These are phyloP conservation scores for Puccinellia tenuiflora DNA, from an alignment of 176 grass and related monocot species.

Conservation along the genomic window DNA sequence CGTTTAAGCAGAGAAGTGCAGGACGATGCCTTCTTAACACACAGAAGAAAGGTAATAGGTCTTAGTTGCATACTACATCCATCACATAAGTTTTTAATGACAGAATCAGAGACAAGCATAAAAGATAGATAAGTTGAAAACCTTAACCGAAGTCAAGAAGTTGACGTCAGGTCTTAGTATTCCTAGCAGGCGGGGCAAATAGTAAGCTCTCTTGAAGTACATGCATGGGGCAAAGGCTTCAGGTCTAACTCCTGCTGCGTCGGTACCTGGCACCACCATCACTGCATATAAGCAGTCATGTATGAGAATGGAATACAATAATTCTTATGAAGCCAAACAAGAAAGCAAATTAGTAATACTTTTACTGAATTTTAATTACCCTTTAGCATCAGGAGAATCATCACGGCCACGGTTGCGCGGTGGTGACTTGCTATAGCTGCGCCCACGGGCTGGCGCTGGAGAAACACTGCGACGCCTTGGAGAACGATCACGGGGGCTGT, in stretches of 20 bases:
- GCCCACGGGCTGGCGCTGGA: constrained; percentile 53
- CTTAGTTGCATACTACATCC: constrained; percentile 69
- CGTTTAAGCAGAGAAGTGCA: constrained; percentile 83
- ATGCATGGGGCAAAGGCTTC: constrained; percentile 4
- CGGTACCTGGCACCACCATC: constrained; percentile 36
- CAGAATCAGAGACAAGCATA: constrained; percentile 32
- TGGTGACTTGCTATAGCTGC: constrained; percentile 77
- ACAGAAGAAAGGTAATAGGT: constrained; percentile 71
- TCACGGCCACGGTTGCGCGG: constrained; percentile 13
- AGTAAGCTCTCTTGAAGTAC: constrained; percentile 21
- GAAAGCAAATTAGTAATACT: not conserved
- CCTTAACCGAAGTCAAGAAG: constrained; percentile 93
- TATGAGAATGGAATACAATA: not conserved
- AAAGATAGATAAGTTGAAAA: constrained; percentile 65
- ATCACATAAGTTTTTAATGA: constrained; percentile 31
- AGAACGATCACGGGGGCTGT: constrained; percentile 79
- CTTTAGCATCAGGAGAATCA: constrained; percentile 57
- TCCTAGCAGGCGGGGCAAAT: constrained; percentile 47
- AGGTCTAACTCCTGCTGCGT: constrained; percentile 60
- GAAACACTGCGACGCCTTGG: constrained; percentile 69
- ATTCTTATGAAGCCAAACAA: not conserved
- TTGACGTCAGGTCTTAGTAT: constrained; percentile 42
- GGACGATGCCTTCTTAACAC: constrained; percentile 79
- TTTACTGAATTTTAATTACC: constrained; percentile 52
- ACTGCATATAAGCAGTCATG: constrained; percentile 30